These are phyloP conservation scores for Hypoxylon sp. DNA, from an alignment of 2,329 filamentous ascomycete species.

Conservation along the genomic window DNA sequence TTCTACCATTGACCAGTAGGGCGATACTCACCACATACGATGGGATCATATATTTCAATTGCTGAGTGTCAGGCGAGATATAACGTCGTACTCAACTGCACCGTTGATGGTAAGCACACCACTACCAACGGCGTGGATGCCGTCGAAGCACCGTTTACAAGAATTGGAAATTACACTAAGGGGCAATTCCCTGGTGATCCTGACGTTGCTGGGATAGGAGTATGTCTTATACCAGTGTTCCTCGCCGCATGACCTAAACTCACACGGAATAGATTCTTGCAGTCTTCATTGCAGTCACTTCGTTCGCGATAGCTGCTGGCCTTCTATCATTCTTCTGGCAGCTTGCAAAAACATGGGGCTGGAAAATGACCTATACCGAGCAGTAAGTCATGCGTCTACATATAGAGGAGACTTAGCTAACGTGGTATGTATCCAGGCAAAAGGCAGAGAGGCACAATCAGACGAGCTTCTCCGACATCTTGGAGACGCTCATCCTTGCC, in stretches of 20 bases:
- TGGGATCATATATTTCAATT: conserved; percentile 48
- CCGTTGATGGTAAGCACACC: conserved; percentile 14
- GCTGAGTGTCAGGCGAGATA: conserved; percentile 40
- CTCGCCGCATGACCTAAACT: conserved; percentile 4
- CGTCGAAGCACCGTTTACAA: conserved; percentile 22
- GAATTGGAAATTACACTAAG: conserved; percentile 54
- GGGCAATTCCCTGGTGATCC: conserved; percentile 46
- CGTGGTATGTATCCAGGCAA: conserved; percentile 13
- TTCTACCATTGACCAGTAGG: background rate
- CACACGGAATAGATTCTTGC: conserved; percentile 43
- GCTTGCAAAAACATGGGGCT: conserved; percentile 20
- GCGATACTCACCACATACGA: conserved; percentile 10
- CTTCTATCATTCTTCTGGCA: conserved; percentile 40
- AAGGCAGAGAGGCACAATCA: conserved; percentile 15
- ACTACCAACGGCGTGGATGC: conserved; percentile 5
- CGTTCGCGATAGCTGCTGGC: conserved; percentile 42
- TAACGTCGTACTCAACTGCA: conserved; percentile 42
- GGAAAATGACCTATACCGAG: conserved; percentile 26
- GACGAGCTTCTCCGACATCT: conserved; percentile 50
- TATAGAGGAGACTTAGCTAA: background rate
- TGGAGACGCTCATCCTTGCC: conserved; percentile 53
- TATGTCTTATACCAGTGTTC: conserved; percentile 22
- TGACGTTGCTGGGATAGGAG: conserved; percentile 49
- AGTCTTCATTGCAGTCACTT: conserved; percentile 48
- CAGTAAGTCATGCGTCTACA: conserved; percentile 25